phyloP scores from a whole-genome alignment of 2,329 filamentous ascomycete species.

The Venturia aucupariae region DNA sequence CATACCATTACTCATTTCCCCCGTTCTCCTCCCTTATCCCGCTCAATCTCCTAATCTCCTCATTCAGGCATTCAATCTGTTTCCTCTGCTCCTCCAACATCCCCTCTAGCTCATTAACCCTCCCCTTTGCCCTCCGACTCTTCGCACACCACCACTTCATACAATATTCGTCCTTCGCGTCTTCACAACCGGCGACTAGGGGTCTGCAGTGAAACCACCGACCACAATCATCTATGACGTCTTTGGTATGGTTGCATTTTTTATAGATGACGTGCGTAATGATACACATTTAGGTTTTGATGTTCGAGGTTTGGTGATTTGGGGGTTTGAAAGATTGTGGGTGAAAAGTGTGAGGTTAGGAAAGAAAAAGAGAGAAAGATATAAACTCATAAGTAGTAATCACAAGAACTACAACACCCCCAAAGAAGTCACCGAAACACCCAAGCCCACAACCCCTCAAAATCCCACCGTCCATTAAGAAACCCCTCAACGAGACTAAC shows the following conservation, averaged over 20 bases:
- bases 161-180: not conserved
- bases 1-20: not conserved
- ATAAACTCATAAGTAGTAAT: too few relatives aligned
- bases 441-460: too few relatives aligned
- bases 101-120: not conserved
- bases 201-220: not conserved
- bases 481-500: not conserved
- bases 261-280: not conserved
- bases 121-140: not conserved
- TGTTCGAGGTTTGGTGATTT: not conserved
- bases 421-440: not conserved
- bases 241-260: not conserved
- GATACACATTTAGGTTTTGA: not conserved
- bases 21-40: too few relatives aligned
- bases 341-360: not conserved
- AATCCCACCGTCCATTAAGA: not conserved
- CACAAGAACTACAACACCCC: not conserved
- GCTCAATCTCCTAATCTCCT: not conserved
- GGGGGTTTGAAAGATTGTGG: not conserved
- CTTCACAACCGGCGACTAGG: not conserved
- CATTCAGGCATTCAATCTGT: not conserved
- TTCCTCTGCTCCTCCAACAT: not conserved
- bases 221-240: not conserved
- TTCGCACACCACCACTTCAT: not conserved
- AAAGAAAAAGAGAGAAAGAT: too few relatives aligned